Base-by-base conservation (phyloP, 805 yeast genomes). In the Yarrowia sp. region DNA sequence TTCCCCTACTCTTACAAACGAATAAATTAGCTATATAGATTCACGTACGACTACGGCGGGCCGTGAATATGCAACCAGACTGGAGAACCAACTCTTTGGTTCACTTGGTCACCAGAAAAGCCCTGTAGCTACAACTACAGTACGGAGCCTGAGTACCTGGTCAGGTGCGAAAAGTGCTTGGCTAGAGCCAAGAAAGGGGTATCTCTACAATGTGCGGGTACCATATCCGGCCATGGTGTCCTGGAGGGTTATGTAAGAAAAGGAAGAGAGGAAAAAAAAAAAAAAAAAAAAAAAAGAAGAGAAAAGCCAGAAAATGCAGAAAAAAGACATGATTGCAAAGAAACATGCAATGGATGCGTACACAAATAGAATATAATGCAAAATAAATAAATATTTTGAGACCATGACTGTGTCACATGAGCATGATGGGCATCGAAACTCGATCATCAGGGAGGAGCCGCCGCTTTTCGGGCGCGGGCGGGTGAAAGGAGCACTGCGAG, bases 331-430 rank as follows among this genome's bases (percentile, higher is more conserved):
- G 16, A 19, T 6, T 31, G 38, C n/a, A 62, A 58, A 38, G 42
- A 63, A n/a, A 63, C 41, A 21, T 41, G 18, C 66, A 67, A 16
- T 62, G 9, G 65, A 19, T 44, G 53, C 18, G 49, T 16, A 25
- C 25, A 61, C 33, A 53, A 27, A 25, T 27, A 36, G 24, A 53
- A 53, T 35, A 53, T 36, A 36, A 39, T 35, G 55, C 55, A 32
- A 47, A 47, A 47, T 47, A 47, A 47, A 47, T 47, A 47, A 47
- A 47, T 32, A 47, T 24, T 32, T 59, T 59, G 49, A 44, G 49
- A 41, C 18, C 49, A 44, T 41, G 49, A 27, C 49, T 6, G 49
- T 44, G 49, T 44, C 47, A 41, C 31, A 24, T 24, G 47, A 41
- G 31, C 31, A 24, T 31, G 47, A 41, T 24, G n/a, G 19, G 16